Evolutionary conservation across 495 filamentous ascomycete genomes (phyloP).

Genomic region (Penicilliopsis zonata): DNA sequence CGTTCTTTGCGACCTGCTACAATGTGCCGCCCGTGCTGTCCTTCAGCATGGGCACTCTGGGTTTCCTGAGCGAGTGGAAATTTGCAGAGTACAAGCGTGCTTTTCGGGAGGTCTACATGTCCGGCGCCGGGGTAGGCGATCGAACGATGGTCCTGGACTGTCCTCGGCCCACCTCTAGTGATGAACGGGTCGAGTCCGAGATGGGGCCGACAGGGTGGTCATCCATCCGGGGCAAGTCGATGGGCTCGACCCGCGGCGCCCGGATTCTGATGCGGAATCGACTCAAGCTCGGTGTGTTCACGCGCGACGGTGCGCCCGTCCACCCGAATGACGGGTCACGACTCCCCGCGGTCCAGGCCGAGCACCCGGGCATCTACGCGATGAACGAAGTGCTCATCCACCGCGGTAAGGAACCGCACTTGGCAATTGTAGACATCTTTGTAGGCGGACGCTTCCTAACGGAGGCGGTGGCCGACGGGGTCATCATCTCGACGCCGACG

Average conservation of each 20-base stretch:
- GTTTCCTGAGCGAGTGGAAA: conserved; percentile 94
- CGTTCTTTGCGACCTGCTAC: conserved; percentile 71
- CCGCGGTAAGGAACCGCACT: conserved; percentile 76
- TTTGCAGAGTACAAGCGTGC: conserved; percentile 83
- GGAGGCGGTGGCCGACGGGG: conserved; percentile 86
- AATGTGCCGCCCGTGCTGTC: conserved; percentile 84
- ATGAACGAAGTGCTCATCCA: conserved; percentile 95
- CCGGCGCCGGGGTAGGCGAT: conserved; percentile 52
- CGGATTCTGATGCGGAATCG: conserved; percentile 79
- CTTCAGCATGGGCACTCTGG: conserved; percentile 93
- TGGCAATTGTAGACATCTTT: conserved; percentile 80
- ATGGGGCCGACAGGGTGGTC: conserved; percentile 50
- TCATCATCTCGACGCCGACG: conserved; percentile 87
- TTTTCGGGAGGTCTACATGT: conserved; percentile 89
- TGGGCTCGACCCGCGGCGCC: conserved; percentile 61
- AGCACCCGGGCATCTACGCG: conserved; percentile 53
- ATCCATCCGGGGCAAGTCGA: conserved; percentile 62
- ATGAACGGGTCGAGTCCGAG: conserved; percentile 9
- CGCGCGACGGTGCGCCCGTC: conserved; percentile 41
- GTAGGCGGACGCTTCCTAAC: conserved; percentile 79
- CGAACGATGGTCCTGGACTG: conserved; percentile 24
- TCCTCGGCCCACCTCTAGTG: conserved; percentile 6
- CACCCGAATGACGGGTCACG: conserved; percentile 16
- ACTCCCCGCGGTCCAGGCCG: conserved; percentile 29
- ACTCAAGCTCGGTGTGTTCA: conserved; percentile 69